phyloP scores from a whole-genome alignment of 129 eudicot genomes.

The Escallonia rubra region DNA sequence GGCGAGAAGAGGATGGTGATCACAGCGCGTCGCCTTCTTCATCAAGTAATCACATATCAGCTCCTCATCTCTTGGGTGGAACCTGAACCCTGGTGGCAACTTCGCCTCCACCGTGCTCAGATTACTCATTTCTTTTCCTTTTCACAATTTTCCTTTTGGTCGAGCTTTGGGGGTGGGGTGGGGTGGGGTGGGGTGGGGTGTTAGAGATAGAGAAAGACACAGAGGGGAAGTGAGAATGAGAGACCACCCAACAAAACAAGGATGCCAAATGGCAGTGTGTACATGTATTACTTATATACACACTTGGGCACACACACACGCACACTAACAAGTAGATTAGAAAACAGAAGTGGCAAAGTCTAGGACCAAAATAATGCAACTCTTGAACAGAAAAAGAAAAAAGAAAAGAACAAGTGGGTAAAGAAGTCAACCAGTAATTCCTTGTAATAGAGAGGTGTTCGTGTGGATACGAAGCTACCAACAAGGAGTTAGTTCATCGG shows the following conservation, averaged over 20 bases:
- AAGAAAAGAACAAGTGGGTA: not conserved
- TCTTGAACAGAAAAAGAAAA: not conserved
- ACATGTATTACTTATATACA: not conserved
- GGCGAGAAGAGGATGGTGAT: conserved; percentile 38
- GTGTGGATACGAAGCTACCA: conserved; percentile 2
- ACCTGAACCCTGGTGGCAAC: conserved; percentile 91
- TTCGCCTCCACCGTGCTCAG: conserved; percentile 78
- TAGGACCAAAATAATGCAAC: not conserved
- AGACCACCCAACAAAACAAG: conserved; percentile 19
- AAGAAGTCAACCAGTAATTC: conserved; percentile 43
- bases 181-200: not conserved
- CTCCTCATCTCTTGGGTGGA: conserved; percentile 83
- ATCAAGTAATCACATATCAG: conserved; percentile 76
- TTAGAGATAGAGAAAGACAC: not conserved
- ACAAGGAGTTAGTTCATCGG: too few relatives aligned
- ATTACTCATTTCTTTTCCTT: conserved; percentile 32
- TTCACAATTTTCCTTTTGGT: not conserved
- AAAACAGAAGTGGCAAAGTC: not conserved
- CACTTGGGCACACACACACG: not conserved
- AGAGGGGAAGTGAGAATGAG: conserved; percentile 3
- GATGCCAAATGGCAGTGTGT: conserved; percentile 1
- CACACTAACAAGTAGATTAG: not conserved
- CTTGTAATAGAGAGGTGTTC: conserved; percentile 31
- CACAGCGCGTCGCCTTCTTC: conserved; percentile 39
- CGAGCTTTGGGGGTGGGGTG: not conserved